phyloP scores from a whole-genome alignment of 345 rosid species.

The Microcos paniculata region DNA sequence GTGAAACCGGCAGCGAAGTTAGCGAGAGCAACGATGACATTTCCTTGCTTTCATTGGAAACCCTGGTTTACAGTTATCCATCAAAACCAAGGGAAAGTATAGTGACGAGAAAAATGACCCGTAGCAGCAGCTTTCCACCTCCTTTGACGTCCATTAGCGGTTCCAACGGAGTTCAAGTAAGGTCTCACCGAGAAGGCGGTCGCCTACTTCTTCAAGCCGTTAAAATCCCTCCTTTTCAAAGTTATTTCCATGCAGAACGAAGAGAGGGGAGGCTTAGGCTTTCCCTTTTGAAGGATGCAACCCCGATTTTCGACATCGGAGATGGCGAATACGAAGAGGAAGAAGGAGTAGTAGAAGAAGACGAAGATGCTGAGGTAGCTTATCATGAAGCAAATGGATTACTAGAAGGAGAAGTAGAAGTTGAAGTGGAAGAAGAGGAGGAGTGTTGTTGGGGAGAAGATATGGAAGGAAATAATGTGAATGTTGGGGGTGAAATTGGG shows the following conservation, averaged over 20 bases:
- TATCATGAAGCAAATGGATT: no score
- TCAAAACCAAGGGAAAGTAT: slow-evolving; percentile 6
- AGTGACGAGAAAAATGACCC: slow-evolving; percentile 19
- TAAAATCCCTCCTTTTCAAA: slow-evolving; percentile 26
- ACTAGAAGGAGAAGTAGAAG: slow-evolving; percentile 10
- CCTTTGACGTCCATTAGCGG: slow-evolving; percentile 64
- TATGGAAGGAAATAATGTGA: slow-evolving; percentile 19
- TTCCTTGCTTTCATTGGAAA: slow-evolving; percentile 27
- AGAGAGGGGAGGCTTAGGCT: slow-evolving; percentile 69
- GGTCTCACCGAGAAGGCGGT: slow-evolving; percentile 64
- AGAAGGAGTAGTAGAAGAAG: slow-evolving; percentile 12
- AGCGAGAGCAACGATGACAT: slow-evolving; percentile 33
- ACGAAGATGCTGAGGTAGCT: background rate
- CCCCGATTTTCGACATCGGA: background rate
- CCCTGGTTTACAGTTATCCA: slow-evolving; percentile 12
- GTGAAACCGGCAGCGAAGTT: slow-evolving; percentile 65
- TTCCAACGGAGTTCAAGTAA: slow-evolving; percentile 43
- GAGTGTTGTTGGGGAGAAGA: slow-evolving; percentile 25
- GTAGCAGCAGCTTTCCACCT: slow-evolving; percentile 62
- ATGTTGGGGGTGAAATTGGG: slow-evolving; percentile 36
- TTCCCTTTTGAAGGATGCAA: slow-evolving; percentile 20
- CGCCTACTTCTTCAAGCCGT: slow-evolving; percentile 68
- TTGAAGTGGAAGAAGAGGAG: slow-evolving; percentile 21
- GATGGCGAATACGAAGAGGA: slow-evolving; percentile 12
- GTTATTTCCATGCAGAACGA: slow-evolving; percentile 61